A percentile compares a stretch with the other conserved stretches of the same genome.
Conservation (phyloP, 176 grass and related monocot species). For the Musa itinerans region DNA sequence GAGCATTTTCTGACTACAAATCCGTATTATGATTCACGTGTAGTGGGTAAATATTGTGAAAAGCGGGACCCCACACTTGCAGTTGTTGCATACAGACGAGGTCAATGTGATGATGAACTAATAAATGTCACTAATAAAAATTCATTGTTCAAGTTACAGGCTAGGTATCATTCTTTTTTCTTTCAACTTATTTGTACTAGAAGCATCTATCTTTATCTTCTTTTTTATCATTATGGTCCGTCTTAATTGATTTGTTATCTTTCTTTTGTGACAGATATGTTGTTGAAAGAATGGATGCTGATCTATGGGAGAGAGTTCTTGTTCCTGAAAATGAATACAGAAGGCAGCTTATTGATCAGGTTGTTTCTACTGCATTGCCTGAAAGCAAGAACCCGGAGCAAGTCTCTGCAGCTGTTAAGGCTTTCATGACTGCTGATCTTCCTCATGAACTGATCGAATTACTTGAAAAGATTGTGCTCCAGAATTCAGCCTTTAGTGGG, state of each 20-base stretch:
- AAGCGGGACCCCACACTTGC: constrained; percentile 89
- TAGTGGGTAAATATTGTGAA: constrained; percentile 98
- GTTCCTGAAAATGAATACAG: constrained; percentile 96
- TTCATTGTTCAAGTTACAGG: constrained; percentile 91
- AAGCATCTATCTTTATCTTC: neutral
- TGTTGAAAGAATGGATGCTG: constrained; percentile 92
- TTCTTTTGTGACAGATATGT: constrained; percentile 64
- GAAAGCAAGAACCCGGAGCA: constrained; percentile 98
- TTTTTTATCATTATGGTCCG: too few relatives aligned
- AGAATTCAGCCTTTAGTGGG: constrained; percentile 96
- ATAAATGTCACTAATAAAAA: constrained; percentile 92
- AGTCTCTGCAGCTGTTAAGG: constrained; percentile 98
- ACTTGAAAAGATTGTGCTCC: constrained; percentile 98
- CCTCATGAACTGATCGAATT: constrained; percentile 95
- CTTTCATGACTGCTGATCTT: constrained; percentile 98
- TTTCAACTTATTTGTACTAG: too few relatives aligned
- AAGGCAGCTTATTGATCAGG: constrained; percentile 96
- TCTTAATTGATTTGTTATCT: neutral
- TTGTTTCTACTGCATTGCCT: constrained; percentile 92
- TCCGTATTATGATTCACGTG: constrained; percentile 92
- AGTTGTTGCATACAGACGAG: constrained; percentile 89
- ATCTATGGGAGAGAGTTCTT: constrained; percentile 96
- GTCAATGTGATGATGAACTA: constrained; percentile 90
- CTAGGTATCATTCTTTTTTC: constrained; percentile 33
- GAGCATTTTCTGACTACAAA: constrained; percentile 96